phyloP scores from a whole-genome alignment of 495 filamentous ascomycete species.

The Tirmania nivea region DNA sequence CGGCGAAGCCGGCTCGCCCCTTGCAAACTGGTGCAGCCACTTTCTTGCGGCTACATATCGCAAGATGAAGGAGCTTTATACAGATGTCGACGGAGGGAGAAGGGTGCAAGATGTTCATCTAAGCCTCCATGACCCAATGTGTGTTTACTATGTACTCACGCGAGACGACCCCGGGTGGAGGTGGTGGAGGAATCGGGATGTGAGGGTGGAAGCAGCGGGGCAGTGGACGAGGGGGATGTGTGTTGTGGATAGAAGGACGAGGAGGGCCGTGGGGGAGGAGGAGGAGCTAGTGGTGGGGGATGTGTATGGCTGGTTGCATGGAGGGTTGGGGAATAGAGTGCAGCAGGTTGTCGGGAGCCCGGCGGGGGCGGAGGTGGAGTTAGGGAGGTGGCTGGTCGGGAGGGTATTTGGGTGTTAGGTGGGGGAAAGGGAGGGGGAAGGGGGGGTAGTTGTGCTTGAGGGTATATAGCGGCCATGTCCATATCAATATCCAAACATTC shows the following conservation, averaged over 20 bases:
- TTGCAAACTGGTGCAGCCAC: constrained; percentile 59
- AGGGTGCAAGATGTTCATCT: constrained; percentile 33
- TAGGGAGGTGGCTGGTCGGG: too few relatives aligned
- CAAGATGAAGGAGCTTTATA: constrained; percentile 42
- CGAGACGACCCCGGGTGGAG: constrained; percentile 27
- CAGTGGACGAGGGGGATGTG: constrained; percentile 93
- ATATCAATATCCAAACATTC: too few relatives aligned
- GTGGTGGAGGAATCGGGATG: constrained; percentile 34
- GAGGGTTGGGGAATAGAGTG: constrained; percentile 37
- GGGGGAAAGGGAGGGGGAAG: too few relatives aligned
- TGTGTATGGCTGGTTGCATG: constrained; percentile 38
- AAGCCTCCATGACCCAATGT: constrained; percentile 70
- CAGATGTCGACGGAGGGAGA: constrained; percentile 22
- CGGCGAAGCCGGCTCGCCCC: constrained; percentile 39
- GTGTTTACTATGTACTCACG: constrained; percentile 66
- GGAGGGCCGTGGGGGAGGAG: constrained; percentile 35
- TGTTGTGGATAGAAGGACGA: constrained; percentile 52
- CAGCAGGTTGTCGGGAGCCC: constrained; percentile 28
- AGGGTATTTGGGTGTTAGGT: too few relatives aligned
- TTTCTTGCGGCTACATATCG: constrained; percentile 59
- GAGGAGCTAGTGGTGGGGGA: constrained; percentile 32
- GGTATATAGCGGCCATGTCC: too few relatives aligned
- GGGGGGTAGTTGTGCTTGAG: too few relatives aligned
- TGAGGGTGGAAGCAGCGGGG: constrained; percentile 65
- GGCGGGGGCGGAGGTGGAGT: constrained; percentile 8